phyloP scores from a whole-genome alignment of 441 rosid genomes.

The Euphorbia celastroides region DNA sequence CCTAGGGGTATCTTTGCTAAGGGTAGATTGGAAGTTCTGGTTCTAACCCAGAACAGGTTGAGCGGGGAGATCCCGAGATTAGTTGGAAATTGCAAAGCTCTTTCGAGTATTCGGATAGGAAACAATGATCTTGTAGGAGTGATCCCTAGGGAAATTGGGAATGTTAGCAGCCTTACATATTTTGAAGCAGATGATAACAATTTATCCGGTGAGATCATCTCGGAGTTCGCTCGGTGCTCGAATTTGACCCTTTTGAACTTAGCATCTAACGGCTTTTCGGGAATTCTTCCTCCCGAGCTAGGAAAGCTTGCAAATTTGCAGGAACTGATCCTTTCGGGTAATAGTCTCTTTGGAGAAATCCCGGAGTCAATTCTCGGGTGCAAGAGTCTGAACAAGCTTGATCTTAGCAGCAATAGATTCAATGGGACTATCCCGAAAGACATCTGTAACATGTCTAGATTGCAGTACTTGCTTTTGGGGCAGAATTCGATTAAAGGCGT shows the following conservation, averaged over 20 bases:
- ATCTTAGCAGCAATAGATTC: conserved; percentile 70
- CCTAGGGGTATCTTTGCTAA: conserved; percentile 63
- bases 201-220: conserved; percentile 74
- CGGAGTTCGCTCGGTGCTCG: conserved; percentile 69
- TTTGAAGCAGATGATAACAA: conserved; percentile 83
- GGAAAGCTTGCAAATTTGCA: conserved; percentile 75
- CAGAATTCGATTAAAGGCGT: conserved; percentile 79
- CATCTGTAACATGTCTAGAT: conserved; percentile 69
- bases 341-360: conserved; percentile 70
- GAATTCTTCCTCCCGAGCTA: conserved; percentile 57
- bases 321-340: conserved; percentile 86
- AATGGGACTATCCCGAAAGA: conserved; percentile 73
- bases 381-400: conserved; percentile 90
- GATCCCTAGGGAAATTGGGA: conserved; percentile 69
- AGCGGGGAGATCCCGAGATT: conserved; percentile 62
- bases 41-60: conserved; percentile 72
- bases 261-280: conserved; percentile 77
- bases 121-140: conserved; percentile 71
- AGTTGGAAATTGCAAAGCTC: conserved; percentile 67
- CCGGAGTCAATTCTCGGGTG: conserved; percentile 63
- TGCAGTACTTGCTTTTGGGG: conserved; percentile 76
- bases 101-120: conserved; percentile 81
- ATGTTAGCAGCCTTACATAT: conserved; percentile 69
- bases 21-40: conserved; percentile 76
- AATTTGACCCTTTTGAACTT: conserved; percentile 82